These are phyloP conservation scores for Penicillium aurantiogriseum DNA, from an alignment of 2,329 filamentous ascomycete species.

Conservation along the genomic window DNA sequence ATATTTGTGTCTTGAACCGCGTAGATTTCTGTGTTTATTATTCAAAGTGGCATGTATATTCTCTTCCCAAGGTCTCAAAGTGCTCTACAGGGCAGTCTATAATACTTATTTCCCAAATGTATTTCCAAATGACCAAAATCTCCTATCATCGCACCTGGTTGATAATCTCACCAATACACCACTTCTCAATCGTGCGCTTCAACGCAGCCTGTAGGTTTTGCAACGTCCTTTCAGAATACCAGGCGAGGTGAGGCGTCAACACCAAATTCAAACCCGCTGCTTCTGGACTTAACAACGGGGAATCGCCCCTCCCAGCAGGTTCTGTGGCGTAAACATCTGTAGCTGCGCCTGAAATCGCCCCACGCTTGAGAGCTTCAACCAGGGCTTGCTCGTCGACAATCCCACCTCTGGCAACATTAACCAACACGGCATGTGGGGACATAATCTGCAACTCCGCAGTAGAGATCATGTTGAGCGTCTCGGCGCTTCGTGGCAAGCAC, in stretches of 20 bases:
- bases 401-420: slow-evolving; percentile 52
- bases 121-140: background rate
- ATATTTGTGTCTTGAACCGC: background rate
- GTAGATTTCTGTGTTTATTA: background rate
- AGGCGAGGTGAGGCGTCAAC: slow-evolving; percentile 54
- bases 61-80: background rate
- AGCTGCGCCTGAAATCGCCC: slow-evolving; percentile 48
- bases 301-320: slow-evolving; percentile 45
- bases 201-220: slow-evolving; percentile 40
- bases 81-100: background rate
- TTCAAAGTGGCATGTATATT: background rate
- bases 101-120: background rate
- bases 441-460: slow-evolving; percentile 43
- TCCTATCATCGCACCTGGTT: slow-evolving; percentile 2
- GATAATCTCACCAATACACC: slow-evolving; percentile 12
- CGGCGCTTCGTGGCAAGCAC: slow-evolving; percentile 28
- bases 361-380: slow-evolving; percentile 44
- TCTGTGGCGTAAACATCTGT: slow-evolving; percentile 48
- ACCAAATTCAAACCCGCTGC: slow-evolving; percentile 49
- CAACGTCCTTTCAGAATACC: slow-evolving; percentile 51
- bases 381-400: slow-evolving; percentile 52
- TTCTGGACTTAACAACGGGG: slow-evolving; percentile 40
- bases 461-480: slow-evolving; percentile 34
- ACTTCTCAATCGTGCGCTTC: slow-evolving; percentile 13
- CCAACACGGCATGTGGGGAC: slow-evolving; percentile 42